Base-by-base conservation (phyloP, 129 eudicot species). In the Apium graveolens region DNA sequence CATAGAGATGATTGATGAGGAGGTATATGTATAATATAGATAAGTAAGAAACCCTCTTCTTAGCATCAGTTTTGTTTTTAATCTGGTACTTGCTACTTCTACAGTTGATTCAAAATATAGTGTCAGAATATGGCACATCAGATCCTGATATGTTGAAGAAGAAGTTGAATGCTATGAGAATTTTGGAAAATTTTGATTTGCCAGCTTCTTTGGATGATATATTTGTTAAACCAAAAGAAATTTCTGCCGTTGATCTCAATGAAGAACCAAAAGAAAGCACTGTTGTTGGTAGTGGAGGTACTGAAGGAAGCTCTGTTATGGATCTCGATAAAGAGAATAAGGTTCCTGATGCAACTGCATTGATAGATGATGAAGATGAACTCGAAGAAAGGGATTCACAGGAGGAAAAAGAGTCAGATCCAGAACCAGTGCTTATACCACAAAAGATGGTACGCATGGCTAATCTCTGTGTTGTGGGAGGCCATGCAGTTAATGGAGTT, bases 401-500 rank as follows among this genome's bases (percentile, higher is more conserved):
- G 42, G 21, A 77, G 73, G 57, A 78, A 74, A 79, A 86, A 79
- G 79, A 69, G 75, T 84, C 49, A 78, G 65, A 70, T 74, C 70
- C 73, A 37, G 84, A 88, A 80, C 91, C 92, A 76, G 86, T 73
- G 81, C 83, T 90, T 41, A 35, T 82, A 41, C 92, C 85, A 51
- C 91, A 88, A 76, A 91, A 90, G 89, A 80, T 88, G 93, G 96
- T 94, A 34, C 93, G 94, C 37, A 94, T 94, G 98, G 97, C 98
- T 74, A 94, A 94, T 85, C 87, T 94, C 35, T 91, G 96, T 83
- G 93, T 94, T 78, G 96, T 91, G 76, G 98, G 96, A 80, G 98
- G 97, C 51, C 98, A 94, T 88, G 88, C 90, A 55, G 98, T 94
- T 34, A 94, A 94, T 83, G 98, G 98, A 11, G 98, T 94, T 84